Evolutionary conservation across 805 yeast species (phyloP).

Genomic region (Lipomyces yamanashiensis): DNA sequence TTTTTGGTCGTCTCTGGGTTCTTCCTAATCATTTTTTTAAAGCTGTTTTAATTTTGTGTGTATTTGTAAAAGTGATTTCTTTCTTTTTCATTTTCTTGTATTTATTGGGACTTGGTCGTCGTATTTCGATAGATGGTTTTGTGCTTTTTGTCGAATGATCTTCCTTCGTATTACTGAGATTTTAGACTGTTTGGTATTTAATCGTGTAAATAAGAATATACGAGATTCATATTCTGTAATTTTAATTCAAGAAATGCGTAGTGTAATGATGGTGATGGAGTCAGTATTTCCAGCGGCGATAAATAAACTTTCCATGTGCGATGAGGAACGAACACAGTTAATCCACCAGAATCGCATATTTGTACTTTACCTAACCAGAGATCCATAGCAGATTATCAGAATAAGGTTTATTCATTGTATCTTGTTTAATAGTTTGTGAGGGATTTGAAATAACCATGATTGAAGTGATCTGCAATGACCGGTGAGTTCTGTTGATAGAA

Average conservation of each 20-base stretch:
- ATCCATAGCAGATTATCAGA: too few relatives aligned
- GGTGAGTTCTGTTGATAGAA: conserved; percentile 47
- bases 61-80: background rate
- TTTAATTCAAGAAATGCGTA: too few relatives aligned
- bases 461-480: conserved; percentile 72
- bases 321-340: background rate
- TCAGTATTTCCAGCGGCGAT: too few relatives aligned
- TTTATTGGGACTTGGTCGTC: background rate
- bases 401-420: too few relatives aligned
- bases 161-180: background rate
- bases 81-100: background rate
- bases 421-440: background rate
- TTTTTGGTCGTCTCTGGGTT: background rate
- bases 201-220: background rate
- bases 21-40: too few relatives aligned
- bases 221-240: background rate
- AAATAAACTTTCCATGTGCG: background rate
- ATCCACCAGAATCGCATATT: background rate
- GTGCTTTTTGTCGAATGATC: background rate
- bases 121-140: background rate
- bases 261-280: too few relatives aligned
- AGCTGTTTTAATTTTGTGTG: background rate
- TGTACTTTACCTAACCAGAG: background rate
- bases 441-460: conserved; percentile 53
- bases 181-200: background rate